Conservation (phyloP, 2,329 filamentous ascomycete genomes). For the Mariannaea sp. region DNA sequence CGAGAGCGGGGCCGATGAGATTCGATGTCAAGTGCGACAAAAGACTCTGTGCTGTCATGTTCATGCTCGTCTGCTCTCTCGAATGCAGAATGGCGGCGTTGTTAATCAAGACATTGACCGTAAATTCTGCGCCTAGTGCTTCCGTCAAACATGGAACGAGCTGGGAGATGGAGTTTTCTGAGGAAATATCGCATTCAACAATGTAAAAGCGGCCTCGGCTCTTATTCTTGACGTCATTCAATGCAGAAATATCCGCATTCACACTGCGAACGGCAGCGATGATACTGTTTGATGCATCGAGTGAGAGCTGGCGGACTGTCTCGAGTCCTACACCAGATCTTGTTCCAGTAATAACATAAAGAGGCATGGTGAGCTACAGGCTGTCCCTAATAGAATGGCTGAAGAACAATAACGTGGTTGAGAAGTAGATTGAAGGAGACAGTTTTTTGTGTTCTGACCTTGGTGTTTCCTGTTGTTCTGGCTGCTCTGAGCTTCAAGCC, state of each 20-base stretch:
- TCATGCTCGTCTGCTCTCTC: not conserved
- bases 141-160: not conserved
- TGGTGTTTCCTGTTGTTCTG: no score
- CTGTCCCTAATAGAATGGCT: no score
- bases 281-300: not conserved
- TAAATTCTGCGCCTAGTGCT: not conserved
- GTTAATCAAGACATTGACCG: not conserved
- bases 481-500: no score
- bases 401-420: no score
- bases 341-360: not conserved
- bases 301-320: not conserved
- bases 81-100: not conserved
- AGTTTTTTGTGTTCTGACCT: no score
- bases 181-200: constrained; percentile 1
- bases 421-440: no score
- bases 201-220: not conserved
- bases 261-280: not conserved
- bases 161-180: not conserved
- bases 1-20: not conserved
- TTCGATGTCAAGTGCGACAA: not conserved
- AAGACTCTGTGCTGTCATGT: not conserved
- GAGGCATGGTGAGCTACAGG: not conserved
- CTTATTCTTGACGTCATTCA: not conserved
- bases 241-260: not conserved
- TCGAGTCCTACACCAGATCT: not conserved